phyloP scores from a whole-genome alignment of 441 rosid species.

The Sinapis alba region DNA sequence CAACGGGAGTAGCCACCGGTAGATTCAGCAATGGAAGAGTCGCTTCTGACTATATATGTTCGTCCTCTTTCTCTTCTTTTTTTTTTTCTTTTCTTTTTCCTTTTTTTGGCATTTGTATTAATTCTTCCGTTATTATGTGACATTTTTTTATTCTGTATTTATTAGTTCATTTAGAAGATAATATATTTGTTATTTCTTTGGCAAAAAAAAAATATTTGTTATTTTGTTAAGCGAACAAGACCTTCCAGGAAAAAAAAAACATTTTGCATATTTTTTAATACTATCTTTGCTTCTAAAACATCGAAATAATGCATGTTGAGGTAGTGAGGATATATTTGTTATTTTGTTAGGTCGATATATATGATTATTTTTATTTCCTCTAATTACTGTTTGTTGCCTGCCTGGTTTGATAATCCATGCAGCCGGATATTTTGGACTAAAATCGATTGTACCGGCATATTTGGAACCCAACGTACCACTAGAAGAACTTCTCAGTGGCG shows the following conservation, averaged over 20 bases:
- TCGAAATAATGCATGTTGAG: background rate
- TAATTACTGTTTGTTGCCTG: background rate
- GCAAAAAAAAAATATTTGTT: too few relatives aligned
- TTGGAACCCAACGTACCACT: background rate
- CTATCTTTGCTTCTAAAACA: background rate
- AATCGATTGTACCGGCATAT: background rate
- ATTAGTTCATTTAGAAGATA: background rate
- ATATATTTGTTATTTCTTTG: background rate
- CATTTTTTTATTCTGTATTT: background rate
- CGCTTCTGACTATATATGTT: constrained; percentile 47
- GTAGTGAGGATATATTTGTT: background rate
- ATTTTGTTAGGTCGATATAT: background rate
- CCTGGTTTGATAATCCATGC: constrained; percentile 20
- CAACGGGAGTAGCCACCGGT: constrained; percentile 51
- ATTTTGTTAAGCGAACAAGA: background rate
- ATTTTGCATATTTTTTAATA: background rate
- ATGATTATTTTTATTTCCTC: background rate
- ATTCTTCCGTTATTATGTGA: background rate
- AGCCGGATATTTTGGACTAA: constrained; percentile 45
- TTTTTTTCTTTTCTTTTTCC: background rate
- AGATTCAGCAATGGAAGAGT: constrained; percentile 55
- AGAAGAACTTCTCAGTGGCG: constrained; percentile 1
- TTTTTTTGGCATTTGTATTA: background rate
- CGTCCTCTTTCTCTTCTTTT: background rate
- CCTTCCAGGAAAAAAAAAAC: background rate